Evolutionary conservation across 805 yeast genomes (phyloP).

Genomic region (Yamadazyma philogaea): DNA sequence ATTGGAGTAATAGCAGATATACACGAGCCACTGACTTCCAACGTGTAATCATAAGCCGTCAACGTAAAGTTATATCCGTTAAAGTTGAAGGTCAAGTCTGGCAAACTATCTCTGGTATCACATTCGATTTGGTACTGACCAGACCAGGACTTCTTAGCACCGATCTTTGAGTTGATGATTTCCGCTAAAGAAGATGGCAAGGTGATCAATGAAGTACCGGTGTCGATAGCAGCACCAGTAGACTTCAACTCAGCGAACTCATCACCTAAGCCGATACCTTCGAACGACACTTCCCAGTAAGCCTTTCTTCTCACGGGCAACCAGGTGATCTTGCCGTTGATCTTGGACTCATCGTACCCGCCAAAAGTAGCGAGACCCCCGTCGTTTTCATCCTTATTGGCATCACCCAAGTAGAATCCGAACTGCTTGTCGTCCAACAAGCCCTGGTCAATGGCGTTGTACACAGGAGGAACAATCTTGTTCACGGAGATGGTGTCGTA

Average conservation of each 20-base stretch:
- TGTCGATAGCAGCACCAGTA: constrained; percentile 97
- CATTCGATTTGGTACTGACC: constrained; percentile 97
- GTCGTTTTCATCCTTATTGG: constrained; percentile 56
- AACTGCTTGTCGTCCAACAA: constrained; percentile 81
- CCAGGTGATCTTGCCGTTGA: constrained; percentile 84
- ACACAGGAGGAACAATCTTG: constrained; percentile 88
- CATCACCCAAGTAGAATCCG: constrained; percentile 87
- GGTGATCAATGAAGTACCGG: constrained; percentile 95
- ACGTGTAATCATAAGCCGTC: constrained; percentile 84
- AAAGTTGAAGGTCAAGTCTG: constrained; percentile 88
- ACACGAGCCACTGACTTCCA: constrained; percentile 94
- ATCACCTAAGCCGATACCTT: constrained; percentile 87
- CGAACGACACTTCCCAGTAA: constrained; percentile 97
- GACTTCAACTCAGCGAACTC: constrained; percentile 78
- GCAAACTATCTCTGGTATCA: constrained; percentile 75
- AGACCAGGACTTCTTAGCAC: constrained; percentile 95
- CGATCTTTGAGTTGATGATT: constrained; percentile 90
- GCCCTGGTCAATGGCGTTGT: constrained; percentile 80
- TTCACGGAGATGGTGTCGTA: constrained; percentile 89
- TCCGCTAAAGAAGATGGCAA: constrained; percentile 95
- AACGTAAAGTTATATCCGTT: constrained; percentile 90
- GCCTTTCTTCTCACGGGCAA: constrained; percentile 99
- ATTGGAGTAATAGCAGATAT: constrained; percentile 94
- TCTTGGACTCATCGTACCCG: constrained; percentile 78
- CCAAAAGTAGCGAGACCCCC: constrained; percentile 97